phyloP scores from a whole-genome alignment of 306 rosid species.

The Vachellia collinsii region DNA sequence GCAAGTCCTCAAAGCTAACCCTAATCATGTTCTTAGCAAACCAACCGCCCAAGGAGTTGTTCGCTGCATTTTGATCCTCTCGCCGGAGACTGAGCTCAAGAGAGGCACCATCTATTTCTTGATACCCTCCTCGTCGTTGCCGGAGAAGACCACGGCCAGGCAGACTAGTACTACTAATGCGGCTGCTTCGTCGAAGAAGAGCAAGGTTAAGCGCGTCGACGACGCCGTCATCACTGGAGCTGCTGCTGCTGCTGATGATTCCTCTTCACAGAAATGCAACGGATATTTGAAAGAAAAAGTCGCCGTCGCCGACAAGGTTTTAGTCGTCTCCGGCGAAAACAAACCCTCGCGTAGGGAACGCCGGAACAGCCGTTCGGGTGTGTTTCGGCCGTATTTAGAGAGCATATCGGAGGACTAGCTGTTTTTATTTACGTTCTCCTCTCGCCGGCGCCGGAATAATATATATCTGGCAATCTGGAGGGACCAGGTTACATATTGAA shows the following conservation, averaged over 20 bases:
- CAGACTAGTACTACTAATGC: not conserved
- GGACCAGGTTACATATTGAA: conserved; percentile 36
- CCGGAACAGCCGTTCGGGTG: conserved; percentile 44
- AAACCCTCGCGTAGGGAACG: conserved; percentile 65
- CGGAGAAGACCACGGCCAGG: conserved; percentile 47
- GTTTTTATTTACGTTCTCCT: not conserved
- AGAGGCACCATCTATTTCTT: conserved; percentile 88
- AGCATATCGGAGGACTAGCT: conserved; percentile 72
- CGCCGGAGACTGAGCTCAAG: conserved; percentile 84
- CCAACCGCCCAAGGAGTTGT: conserved; percentile 75
- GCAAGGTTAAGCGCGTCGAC: not conserved
- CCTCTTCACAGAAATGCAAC: conserved; percentile 20
- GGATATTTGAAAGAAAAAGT: not conserved
- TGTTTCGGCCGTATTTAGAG: conserved; percentile 69
- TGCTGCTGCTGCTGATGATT: not conserved
- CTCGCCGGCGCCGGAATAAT: conserved; percentile 46
- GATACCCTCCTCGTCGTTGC: conserved; percentile 70
- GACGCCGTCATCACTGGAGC: no score
- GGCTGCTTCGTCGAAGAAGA: conserved; percentile 14
- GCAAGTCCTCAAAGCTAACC: conserved; percentile 74
- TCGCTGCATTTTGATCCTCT: conserved; percentile 70
- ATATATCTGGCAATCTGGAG: conserved; percentile 10
- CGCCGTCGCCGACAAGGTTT: not conserved
- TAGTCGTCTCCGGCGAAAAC: conserved; percentile 45
- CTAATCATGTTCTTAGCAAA: conserved; percentile 81